phyloP scores from a whole-genome alignment of 257 asterid species.

The Rubia yunnanensis region DNA sequence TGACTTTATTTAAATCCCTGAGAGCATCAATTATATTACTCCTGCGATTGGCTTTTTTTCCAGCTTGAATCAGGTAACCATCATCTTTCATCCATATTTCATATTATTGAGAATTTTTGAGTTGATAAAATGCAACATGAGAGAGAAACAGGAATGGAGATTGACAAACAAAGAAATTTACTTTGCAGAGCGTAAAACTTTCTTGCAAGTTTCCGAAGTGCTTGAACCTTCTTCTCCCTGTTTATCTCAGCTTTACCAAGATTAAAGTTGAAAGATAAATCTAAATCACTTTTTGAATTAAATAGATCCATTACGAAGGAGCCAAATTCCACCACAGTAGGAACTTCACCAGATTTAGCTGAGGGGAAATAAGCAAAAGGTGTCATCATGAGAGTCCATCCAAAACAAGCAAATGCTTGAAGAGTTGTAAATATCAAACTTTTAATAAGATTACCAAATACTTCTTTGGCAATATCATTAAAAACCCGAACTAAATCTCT shows the following conservation, averaged over 20 bases:
- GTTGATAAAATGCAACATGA: neutral
- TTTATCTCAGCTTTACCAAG: constrained; percentile 28
- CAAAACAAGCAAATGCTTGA: neutral
- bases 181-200: constrained; percentile 66
- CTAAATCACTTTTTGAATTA: constrained; percentile 65
- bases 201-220: constrained; percentile 66
- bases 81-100: neutral
- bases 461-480: constrained; percentile 70
- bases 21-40: too few relatives aligned
- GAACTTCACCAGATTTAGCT: constrained; percentile 49
- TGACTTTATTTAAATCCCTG: neutral
- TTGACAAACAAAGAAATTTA: constrained; percentile 14
- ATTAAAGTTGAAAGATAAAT: constrained; percentile 71
- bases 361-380: constrained; percentile 16
- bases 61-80: neutral
- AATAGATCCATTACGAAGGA: constrained; percentile 90
- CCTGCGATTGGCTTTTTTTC: too few relatives aligned
- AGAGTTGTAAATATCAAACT: neutral
- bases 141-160: neutral
- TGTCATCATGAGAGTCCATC: neutral
- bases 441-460: constrained; percentile 45
- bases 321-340: constrained; percentile 78
- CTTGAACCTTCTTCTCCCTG: constrained; percentile 69
- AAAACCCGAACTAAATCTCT: constrained; percentile 59
- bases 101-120: neutral